phyloP scores from a whole-genome alignment of 106 monocot genomes.

The Dendrobium officinale region DNA sequence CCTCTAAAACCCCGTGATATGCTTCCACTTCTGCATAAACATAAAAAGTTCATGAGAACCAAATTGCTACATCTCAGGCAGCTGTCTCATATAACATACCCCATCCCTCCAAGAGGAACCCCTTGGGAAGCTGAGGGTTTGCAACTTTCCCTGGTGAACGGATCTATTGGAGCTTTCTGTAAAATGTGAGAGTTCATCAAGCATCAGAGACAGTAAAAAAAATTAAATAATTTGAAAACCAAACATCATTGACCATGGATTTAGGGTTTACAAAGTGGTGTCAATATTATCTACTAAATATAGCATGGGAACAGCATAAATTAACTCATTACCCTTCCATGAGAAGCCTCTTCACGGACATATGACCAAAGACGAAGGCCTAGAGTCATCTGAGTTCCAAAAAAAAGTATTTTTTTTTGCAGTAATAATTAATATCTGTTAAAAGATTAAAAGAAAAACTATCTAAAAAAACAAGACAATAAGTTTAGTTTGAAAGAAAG shows the following conservation, averaged over 20 bases:
- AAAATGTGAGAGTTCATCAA: background rate
- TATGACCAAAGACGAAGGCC: constrained; percentile 99
- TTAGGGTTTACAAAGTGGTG: background rate
- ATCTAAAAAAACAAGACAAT: background rate
- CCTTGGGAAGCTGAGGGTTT: constrained; percentile 96
- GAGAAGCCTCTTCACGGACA: constrained; percentile 97
- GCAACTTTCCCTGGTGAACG: constrained; percentile 78
- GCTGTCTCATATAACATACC: constrained; percentile 31
- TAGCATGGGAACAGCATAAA: background rate
- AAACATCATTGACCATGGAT: background rate
- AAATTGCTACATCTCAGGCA: background rate
- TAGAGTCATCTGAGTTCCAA: constrained; percentile 58
- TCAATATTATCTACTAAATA: constrained; percentile 1
- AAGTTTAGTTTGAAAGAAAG: background rate
- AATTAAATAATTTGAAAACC: background rate
- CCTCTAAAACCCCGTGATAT: constrained; percentile 99
- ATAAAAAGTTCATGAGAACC: background rate
- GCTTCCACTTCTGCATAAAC: constrained; percentile 77
- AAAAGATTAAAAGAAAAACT: background rate
- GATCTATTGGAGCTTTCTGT: constrained; percentile 99
- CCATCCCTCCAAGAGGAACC: constrained; percentile 99
- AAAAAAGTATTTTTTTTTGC: background rate
- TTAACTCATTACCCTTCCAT: constrained; percentile 73
- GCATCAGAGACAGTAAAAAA: background rate
- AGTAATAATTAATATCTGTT: background rate